Evolutionary conservation across 2,329 filamentous ascomycete genomes (phyloP), one percentile per base, ranked within the genome.

Genomic region (Cyphellophora europaea): DNA sequence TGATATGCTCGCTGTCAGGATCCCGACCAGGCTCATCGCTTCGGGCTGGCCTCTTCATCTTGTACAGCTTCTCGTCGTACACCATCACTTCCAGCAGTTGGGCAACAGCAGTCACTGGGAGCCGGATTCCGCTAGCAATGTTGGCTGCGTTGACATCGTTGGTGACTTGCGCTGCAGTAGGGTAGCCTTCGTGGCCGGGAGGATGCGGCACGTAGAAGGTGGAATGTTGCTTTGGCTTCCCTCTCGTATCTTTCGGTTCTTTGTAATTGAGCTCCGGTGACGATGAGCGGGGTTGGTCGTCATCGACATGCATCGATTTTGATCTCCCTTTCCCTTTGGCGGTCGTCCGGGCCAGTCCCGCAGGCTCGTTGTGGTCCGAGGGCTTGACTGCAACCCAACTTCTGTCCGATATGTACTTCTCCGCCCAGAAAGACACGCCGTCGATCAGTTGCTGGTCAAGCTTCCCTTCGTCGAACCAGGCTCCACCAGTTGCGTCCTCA

Each of bases 361-460:
- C 32, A 11, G 33, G 14, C 12, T 43, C 53, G 3, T 54, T 45
- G 19, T 51, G 21, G 4, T 54, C 43, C 3, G 36, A 37, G 11
- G 35, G 17, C 18, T 35, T 31, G 11, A 62, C 69, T 40, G 72
- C 69, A 50, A 79, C 79, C 61, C 83, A 87, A 51, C 82, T 89
- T 51, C 77, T 69, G 8, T 66, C 66, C 50, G 80, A 78, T 42
- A 94, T 75, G 42, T 77, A 79, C 45, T 80, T 74, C 49, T 85
- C 82, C 33, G 93, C 36, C 10, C 42, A 36, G 8, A 27, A 29
- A 10, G 48, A 75, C 32, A 95, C 67, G 27, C 77, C 76, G 37
- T 83, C 77, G 49, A 96, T 88, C 55, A 98, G 85, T 39, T 82
- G 82, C 45, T 83, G 79, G 59, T 98, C 91, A 10, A 96, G 72